A percentile compares a stretch with the other conserved stretches of the same genome.
phyloP scores from a whole-genome alignment of 2,329 filamentous ascomycete genomes.

The Cladophialophora exuberans region DNA sequence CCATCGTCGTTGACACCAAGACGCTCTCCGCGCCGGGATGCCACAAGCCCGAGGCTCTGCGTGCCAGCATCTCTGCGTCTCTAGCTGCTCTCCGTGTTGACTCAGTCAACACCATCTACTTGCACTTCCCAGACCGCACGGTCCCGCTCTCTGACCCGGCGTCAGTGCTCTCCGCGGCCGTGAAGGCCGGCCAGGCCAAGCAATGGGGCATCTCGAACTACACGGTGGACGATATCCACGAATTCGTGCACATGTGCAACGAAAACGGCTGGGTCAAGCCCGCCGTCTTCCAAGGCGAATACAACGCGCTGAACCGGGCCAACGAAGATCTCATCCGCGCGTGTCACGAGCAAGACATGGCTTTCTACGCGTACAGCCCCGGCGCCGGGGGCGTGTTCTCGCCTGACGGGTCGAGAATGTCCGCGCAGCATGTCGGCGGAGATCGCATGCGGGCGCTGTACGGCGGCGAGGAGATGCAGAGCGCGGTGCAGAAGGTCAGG shows the following conservation, averaged over 20 bases:
- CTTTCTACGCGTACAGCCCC: conserved; percentile 49
- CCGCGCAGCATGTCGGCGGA: conserved; percentile 46
- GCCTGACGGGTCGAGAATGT: conserved; percentile 42
- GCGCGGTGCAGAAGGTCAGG: conserved; percentile 47
- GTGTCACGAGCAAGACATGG: conserved; percentile 48
- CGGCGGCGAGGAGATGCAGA: conserved; percentile 48
- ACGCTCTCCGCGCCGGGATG: conserved; percentile 41
- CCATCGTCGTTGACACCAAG: conserved; percentile 49
- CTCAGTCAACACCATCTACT: conserved; percentile 54
- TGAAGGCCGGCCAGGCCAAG: conserved; percentile 22
- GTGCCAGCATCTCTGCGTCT: conserved; percentile 35
- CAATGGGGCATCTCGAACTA: conserved; percentile 54
- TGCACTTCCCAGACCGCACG: conserved; percentile 54
- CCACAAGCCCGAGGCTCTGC: conserved; percentile 35
- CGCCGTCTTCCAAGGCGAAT: conserved; percentile 52
- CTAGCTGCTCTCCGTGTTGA: conserved; percentile 44
- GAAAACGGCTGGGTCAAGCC: conserved; percentile 48
- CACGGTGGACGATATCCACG: conserved; percentile 50
- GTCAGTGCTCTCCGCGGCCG: conserved; percentile 5
- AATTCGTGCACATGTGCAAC: conserved; percentile 51
- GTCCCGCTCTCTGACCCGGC: conserved; percentile 41
- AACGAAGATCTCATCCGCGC: conserved; percentile 50
- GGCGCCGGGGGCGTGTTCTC: conserved; percentile 53
- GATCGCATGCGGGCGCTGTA: conserved; percentile 43
- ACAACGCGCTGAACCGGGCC: conserved; percentile 44